Evolutionary conservation across 768 basidiomycete genomes (phyloP), one percentile per base, ranked within the genome.

Genomic region (Gymnopilus dilepis): DNA sequence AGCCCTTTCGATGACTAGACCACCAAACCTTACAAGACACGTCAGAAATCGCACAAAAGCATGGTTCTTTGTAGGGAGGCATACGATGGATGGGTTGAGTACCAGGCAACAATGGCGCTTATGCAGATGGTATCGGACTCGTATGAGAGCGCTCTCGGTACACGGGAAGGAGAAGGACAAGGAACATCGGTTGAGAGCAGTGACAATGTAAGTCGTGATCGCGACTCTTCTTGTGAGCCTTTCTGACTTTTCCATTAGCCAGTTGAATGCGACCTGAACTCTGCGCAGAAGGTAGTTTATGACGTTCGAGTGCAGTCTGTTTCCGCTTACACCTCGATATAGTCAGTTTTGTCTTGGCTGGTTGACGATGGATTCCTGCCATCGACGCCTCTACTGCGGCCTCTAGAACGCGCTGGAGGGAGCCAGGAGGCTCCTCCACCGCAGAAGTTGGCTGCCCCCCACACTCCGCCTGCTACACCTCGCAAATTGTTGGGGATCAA

Each of bases 121-220:
- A 57, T 67, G 61, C 64, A 65, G 47, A 63, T 65, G 67, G 42
- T 67, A 13, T 59, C 59, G 15, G 56, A 65, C 31, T 55, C 56
- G 2, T 63, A 67, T 40, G 61, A 61, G 19, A 26, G 24, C 11
- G 61, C 64, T n/a, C 34, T 54, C 17, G 21, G 26, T 17, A 43
- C 26, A 13, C 51, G 59, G 59, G 52, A 65, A 21, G 45, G 43
- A 21, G 61, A 59, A 13, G 22, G 43, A 37, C 38, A 56, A 1
- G 34, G 54, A 41, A 31, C 58, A 22, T 57, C 26, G 50, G 17
- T 51, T 17, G 55, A 51, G n/a, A 53, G 47, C 19, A 28, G 24
- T 31, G 62, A 59, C 22, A 30, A 56, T 17, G 47, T 50, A 28
- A 50, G 43, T 26, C 11, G 2, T 47, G 3, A 50, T 8, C n/a